Evolutionary conservation across 2,329 filamentous ascomycete genomes (phyloP).

Genomic region (Trichoderma sp.): DNA sequence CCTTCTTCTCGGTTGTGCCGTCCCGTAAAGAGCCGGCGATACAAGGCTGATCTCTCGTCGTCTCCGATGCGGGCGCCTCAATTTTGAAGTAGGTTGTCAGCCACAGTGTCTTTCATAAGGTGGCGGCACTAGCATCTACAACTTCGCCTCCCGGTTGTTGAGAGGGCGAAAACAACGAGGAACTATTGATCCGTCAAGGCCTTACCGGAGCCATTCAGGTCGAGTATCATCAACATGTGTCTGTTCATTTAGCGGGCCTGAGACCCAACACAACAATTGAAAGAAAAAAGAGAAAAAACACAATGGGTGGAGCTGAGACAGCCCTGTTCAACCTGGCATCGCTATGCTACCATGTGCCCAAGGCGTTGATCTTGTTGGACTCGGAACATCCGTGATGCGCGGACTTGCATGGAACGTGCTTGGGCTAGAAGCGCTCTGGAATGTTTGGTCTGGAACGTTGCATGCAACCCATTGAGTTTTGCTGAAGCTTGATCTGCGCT

Average conservation of each 20-base stretch:
- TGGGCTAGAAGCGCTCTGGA: background rate
- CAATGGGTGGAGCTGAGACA: slow-evolving; percentile 16
- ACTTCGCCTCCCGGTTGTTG: background rate
- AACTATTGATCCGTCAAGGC: background rate
- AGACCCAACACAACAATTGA: background rate
- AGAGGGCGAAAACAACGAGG: background rate
- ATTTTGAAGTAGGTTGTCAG: background rate
- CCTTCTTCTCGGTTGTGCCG: slow-evolving; percentile 7
- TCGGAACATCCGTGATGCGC: background rate
- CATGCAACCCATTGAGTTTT: background rate
- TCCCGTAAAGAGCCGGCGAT: slow-evolving; percentile 12
- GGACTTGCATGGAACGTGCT: background rate
- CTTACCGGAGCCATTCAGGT: background rate
- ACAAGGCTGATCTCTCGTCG: slow-evolving; percentile 7
- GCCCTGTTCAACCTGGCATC: background rate
- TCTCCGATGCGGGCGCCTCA: slow-evolving; percentile 14
- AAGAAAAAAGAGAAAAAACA: background rate
- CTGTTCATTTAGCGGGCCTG: background rate
- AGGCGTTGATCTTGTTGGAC: background rate
- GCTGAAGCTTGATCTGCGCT: background rate
- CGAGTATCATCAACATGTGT: background rate
- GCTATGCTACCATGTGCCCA: background rate
- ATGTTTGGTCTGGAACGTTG: background rate
- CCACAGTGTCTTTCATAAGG: background rate
- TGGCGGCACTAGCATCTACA: background rate